Conservation (phyloP, 805 yeast species). For the Starmerella asiatica region DNA sequence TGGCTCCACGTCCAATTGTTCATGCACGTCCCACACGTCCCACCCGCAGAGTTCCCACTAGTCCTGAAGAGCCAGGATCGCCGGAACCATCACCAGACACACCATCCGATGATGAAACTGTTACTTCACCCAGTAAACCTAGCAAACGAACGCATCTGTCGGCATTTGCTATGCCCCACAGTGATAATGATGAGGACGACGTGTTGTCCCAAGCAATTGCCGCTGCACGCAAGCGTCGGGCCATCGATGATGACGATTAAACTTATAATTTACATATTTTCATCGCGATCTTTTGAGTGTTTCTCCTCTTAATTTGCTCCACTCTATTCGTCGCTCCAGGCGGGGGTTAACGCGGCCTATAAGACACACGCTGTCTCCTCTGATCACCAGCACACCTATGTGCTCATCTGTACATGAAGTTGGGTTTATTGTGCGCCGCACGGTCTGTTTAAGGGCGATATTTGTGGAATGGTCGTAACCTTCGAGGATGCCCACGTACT, state of each 20-base stretch:
- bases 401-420: slow-evolving; percentile 17
- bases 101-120: no score
- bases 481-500: slow-evolving; percentile 25
- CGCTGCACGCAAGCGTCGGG: background rate
- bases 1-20: no score
- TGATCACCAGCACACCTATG: slow-evolving; percentile 27
- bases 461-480: slow-evolving; percentile 30
- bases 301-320: slow-evolving; percentile 25
- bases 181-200: slow-evolving; percentile 20
- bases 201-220: slow-evolving; percentile 17
- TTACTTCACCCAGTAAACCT: background rate
- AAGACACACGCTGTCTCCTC: slow-evolving; percentile 28
- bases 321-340: slow-evolving; percentile 25
- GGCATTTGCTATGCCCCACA: slow-evolving; percentile 28
- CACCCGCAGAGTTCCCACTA: no score
- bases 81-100: no score
- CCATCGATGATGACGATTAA: slow-evolving; percentile 10
- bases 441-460: slow-evolving; percentile 23
- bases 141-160: slow-evolving; percentile 3
- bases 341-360: slow-evolving; percentile 27
- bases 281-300: slow-evolving; percentile 11
- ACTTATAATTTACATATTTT: background rate
- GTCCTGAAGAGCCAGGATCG: no score
- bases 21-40: no score
- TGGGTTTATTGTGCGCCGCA: slow-evolving; percentile 21